Conservation (phyloP, 768 basidiomycete genomes). For the Agrocybe pediades region DNA sequence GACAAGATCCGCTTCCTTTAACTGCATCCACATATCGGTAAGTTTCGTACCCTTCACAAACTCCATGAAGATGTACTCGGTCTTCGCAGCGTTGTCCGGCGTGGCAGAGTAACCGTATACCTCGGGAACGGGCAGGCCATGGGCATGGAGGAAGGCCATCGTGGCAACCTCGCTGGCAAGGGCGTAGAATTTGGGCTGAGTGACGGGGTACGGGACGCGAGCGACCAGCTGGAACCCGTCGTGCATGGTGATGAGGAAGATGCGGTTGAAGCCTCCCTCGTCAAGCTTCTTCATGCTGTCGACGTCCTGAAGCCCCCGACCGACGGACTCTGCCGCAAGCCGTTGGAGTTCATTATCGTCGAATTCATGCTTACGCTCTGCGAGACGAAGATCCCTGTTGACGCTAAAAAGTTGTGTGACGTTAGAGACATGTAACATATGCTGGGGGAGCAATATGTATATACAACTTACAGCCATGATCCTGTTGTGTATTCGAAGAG, state of each 20-base stretch:
- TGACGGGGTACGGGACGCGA: slow-evolving; percentile 40
- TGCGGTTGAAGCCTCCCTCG: slow-evolving; percentile 42
- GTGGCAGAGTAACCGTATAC: slow-evolving; percentile 44
- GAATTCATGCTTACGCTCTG: slow-evolving; percentile 45
- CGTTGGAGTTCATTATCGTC: slow-evolving; percentile 40
- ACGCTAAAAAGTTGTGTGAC: slow-evolving; percentile 31
- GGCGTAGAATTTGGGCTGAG: slow-evolving; percentile 36
- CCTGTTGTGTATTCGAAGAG: slow-evolving; percentile 46
- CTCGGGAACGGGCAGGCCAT: slow-evolving; percentile 40
- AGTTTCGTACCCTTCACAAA: slow-evolving; percentile 40
- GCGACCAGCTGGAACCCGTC: slow-evolving; percentile 39
- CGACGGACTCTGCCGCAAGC: slow-evolving; percentile 45
- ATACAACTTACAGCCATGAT: slow-evolving; percentile 43
- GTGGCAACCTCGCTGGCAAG: slow-evolving; percentile 51
- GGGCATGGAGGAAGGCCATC: slow-evolving; percentile 39
- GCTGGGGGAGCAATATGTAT: slow-evolving; percentile 22
- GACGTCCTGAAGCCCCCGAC: slow-evolving; percentile 37
- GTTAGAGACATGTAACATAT: slow-evolving; percentile 26
- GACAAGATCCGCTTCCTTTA: slow-evolving; percentile 37
- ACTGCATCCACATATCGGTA: slow-evolving; percentile 40
- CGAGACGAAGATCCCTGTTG: slow-evolving; percentile 46
- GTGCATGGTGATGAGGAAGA: slow-evolving; percentile 34
- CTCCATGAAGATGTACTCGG: slow-evolving; percentile 50
- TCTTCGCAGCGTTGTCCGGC: slow-evolving; percentile 39
- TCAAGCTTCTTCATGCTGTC: slow-evolving; percentile 38